Percentiles rank a stretch among this genome's conserved stretches.
These are phyloP conservation scores for Pythium plurisporium DNA, from an alignment of 352 stramenopile species.

Conservation along the genomic window DNA sequence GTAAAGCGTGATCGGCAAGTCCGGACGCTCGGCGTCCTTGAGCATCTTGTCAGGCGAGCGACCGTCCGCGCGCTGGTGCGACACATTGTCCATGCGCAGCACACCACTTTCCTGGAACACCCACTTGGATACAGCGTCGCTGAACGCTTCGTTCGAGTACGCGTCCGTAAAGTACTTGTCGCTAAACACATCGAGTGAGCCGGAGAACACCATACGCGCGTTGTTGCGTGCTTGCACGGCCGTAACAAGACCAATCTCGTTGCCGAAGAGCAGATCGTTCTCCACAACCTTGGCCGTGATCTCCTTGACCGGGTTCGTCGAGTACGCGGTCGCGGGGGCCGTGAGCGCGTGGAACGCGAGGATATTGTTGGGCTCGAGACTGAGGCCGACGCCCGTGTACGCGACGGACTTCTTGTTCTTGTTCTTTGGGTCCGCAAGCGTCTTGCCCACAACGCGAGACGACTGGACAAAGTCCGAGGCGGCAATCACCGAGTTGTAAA, in stretches of 20 bases:
- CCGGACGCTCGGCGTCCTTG: slow-evolving; percentile 76
- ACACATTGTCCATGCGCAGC: slow-evolving; percentile 82
- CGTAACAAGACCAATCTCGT: slow-evolving; percentile 77
- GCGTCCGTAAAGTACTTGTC: slow-evolving; percentile 74
- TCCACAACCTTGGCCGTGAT: slow-evolving; percentile 55
- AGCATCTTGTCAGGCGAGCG: slow-evolving; percentile 85
- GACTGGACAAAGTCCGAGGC: slow-evolving; percentile 69
- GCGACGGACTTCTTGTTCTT: slow-evolving; percentile 65
- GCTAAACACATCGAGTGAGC: slow-evolving; percentile 87
- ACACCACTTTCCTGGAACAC: slow-evolving; percentile 86
- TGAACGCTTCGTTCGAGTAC: slow-evolving; percentile 77
- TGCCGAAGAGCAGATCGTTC: slow-evolving; percentile 64
- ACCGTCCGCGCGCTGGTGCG: slow-evolving; percentile 82
- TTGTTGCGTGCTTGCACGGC: slow-evolving; percentile 91
- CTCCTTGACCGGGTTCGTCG: slow-evolving; percentile 68
- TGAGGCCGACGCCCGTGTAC: slow-evolving; percentile 80
- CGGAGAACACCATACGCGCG: slow-evolving; percentile 81
- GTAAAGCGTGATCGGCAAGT: slow-evolving; percentile 89
- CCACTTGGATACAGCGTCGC: slow-evolving; percentile 75
- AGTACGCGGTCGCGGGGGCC: slow-evolving; percentile 80
- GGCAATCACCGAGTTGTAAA: slow-evolving; percentile 75
- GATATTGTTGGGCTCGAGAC: slow-evolving; percentile 78
- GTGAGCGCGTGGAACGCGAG: slow-evolving; percentile 76
- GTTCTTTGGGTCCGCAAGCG: slow-evolving; percentile 28
- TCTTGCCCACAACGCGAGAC: slow-evolving; percentile 50